Evolutionary conservation across 2,329 filamentous ascomycete species (phyloP).

Genomic region (Harringtonia lauricola): DNA sequence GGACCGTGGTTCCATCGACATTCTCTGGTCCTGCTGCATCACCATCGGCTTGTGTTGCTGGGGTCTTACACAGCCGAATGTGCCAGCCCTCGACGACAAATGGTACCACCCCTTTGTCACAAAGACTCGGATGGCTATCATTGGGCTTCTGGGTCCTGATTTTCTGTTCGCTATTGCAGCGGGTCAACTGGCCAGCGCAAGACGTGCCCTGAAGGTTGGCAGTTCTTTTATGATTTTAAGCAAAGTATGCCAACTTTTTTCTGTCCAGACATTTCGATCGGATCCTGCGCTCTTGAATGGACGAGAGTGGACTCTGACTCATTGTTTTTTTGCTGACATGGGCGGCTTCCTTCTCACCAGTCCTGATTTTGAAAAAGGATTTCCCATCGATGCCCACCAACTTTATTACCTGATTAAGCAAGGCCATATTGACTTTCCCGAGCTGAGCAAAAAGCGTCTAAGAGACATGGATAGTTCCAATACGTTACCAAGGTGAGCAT

Average conservation of each 20-base stretch:
- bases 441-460: conserved; percentile 4
- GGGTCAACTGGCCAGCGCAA: conserved; percentile 23
- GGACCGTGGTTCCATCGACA: conserved; percentile 27
- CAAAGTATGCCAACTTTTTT: neutral
- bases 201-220: conserved; percentile 19
- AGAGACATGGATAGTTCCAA: conserved; percentile 16
- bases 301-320: conserved; percentile 24
- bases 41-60: conserved; percentile 31
- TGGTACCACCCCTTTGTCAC: conserved; percentile 18
- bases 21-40: conserved; percentile 24
- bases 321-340: conserved; percentile 30
- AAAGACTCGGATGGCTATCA: conserved; percentile 21
- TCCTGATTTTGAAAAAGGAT: conserved; percentile 16
- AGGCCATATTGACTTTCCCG: conserved; percentile 18
- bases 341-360: conserved; percentile 25
- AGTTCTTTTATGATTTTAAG: neutral
- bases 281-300: conserved; percentile 6
- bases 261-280: neutral
- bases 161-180: conserved; percentile 22
- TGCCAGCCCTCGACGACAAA: conserved; percentile 19
- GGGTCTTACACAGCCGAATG: conserved; percentile 26
- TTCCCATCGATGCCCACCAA: conserved; percentile 26
- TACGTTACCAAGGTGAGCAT: conserved; percentile 14
- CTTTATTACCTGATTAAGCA: conserved; percentile 19
- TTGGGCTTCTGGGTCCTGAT: conserved; percentile 25